These are phyloP conservation scores for Rhizopus arrhizus DNA, from an alignment of 371 early-diverging fungal genomes.

Conservation along the genomic window DNA sequence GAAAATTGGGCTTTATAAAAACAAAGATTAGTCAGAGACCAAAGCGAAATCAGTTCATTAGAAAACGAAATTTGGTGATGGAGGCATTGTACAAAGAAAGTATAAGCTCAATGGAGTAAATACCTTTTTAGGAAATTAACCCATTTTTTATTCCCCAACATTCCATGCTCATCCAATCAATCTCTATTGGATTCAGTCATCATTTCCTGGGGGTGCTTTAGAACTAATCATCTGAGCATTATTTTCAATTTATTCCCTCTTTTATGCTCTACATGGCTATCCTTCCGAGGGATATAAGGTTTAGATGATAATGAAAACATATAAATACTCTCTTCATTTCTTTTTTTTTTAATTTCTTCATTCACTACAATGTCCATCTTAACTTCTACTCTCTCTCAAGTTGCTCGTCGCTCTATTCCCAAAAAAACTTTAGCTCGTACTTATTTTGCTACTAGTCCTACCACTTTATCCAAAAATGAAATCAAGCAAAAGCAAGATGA, in stretches of 20 bases:
- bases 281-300: neutral
- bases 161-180: neutral
- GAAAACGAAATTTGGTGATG: too few species aligned
- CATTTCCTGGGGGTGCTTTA: neutral
- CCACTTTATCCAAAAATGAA: conserved; percentile 5
- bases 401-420: neutral
- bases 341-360: neutral
- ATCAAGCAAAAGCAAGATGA: neutral
- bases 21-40: too few species aligned
- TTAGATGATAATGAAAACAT: neutral
- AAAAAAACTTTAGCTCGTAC: conserved; percentile 2
- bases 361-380: neutral
- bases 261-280: neutral
- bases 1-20: too few species aligned
- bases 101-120: neutral
- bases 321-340: neutral
- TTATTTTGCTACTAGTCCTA: conserved; percentile 7
- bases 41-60: too few species aligned
- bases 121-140: neutral
- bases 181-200: neutral
- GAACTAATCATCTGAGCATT: neutral
- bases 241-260: neutral
- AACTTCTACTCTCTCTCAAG: neutral
- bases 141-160: neutral
- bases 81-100: neutral